Conservation (phyloP, 495 filamentous ascomycete species). For the Tuber microsphaerosporum region DNA sequence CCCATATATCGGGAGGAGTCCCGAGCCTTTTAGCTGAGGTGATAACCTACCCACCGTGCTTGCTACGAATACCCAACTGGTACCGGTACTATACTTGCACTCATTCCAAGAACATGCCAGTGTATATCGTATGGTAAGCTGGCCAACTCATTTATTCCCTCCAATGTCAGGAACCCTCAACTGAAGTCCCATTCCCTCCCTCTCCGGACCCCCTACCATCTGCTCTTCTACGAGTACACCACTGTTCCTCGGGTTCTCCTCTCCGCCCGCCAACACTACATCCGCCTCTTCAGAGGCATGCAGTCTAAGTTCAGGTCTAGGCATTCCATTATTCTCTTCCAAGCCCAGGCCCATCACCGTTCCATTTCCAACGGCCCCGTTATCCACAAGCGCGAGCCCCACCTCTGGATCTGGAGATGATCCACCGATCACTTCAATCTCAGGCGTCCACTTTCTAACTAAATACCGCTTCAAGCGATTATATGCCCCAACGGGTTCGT, state of each 20-base stretch:
- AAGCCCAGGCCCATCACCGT: slow-evolving; percentile 24
- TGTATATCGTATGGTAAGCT: not conserved
- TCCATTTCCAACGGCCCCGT: slow-evolving; percentile 16
- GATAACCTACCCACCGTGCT: not conserved
- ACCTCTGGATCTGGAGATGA: slow-evolving; percentile 22
- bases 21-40: not conserved
- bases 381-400: slow-evolving; percentile 17
- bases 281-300: slow-evolving; percentile 10
- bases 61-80: not conserved
- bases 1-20: not conserved
- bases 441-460: slow-evolving; percentile 45
- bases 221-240: slow-evolving; percentile 50
- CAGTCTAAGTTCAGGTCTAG: slow-evolving; percentile 24
- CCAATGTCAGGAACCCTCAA: slow-evolving; percentile 15
- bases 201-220: slow-evolving; percentile 32
- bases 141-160: slow-evolving; percentile 8
- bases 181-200: not conserved
- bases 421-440: slow-evolving; percentile 28
- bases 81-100: not conserved
- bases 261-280: slow-evolving; percentile 7
- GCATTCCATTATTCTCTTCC: slow-evolving; percentile 35
- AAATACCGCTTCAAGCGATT: slow-evolving; percentile 47
- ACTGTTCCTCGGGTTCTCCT: slow-evolving; percentile 39
- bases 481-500: slow-evolving; percentile 39
- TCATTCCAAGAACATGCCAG: not conserved